A percentile compares a stretch with the other conserved stretches of the same genome.
phyloP scores from a whole-genome alignment of 176 grass and related monocot species.

The Oryza brachyantha region DNA sequence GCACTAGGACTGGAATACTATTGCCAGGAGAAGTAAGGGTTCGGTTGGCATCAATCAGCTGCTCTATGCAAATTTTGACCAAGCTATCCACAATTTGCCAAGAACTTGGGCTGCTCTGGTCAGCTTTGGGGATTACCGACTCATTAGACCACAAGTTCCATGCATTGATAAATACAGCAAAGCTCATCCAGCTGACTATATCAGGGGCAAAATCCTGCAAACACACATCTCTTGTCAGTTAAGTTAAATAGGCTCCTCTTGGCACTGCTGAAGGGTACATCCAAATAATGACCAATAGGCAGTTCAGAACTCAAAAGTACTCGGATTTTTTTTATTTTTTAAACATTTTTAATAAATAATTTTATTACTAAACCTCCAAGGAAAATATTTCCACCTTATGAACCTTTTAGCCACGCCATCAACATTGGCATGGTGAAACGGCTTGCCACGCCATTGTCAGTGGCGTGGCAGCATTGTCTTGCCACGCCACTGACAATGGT shows the following conservation, averaged over 20 bases:
- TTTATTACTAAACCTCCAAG: no score
- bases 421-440: no score
- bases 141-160: conserved; percentile 65
- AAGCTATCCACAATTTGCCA: conserved; percentile 78
- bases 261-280: not conserved
- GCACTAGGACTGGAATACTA: conserved; percentile 56
- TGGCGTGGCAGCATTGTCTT: no score
- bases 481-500: no score
- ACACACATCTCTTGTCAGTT: conserved; percentile 9
- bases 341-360: no score
- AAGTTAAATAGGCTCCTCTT: conserved; percentile 2
- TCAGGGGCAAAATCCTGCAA: conserved; percentile 76
- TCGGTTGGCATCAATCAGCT: conserved; percentile 39
- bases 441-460: no score
- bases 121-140: conserved; percentile 31
- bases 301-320: not conserved
- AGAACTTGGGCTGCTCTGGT: conserved; percentile 41
- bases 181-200: conserved; percentile 84
- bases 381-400: no score
- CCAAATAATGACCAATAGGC: not conserved
- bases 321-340: no score
- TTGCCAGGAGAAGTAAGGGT: conserved; percentile 61
- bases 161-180: conserved; percentile 89
- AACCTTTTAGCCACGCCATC: no score
- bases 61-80: conserved; percentile 58